Evolutionary conservation across 148 eudicot genomes (phyloP).

Genomic region (Cornus controversa): DNA sequence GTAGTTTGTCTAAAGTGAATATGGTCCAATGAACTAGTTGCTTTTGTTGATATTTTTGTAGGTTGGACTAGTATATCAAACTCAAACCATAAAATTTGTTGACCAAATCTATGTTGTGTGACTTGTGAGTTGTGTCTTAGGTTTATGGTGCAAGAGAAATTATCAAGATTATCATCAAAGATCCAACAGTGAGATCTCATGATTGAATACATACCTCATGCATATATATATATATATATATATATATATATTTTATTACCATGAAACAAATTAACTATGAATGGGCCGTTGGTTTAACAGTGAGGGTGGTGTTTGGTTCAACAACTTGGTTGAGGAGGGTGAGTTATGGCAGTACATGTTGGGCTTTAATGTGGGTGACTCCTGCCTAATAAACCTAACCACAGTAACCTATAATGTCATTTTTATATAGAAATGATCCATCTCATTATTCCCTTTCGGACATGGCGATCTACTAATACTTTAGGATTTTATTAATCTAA

Average conservation of each 20-base stretch:
- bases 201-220: not conserved
- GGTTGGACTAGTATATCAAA: not conserved
- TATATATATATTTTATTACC: too few relatives aligned
- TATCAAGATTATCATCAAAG: not conserved
- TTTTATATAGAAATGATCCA: not conserved
- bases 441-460: not conserved
- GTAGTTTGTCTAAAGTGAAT: not conserved
- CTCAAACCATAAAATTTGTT: not conserved
- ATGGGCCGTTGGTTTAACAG: not conserved
- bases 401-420: not conserved
- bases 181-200: not conserved
- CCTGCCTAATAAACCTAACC: not conserved
- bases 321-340: not conserved
- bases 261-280: too few relatives aligned
- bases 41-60: not conserved
- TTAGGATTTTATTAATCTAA: too few relatives aligned
- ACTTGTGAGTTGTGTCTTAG: too few relatives aligned
- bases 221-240: too few relatives aligned
- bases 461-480: too few relatives aligned
- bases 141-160: too few relatives aligned
- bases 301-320: not conserved
- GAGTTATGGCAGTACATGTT: not conserved
- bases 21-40: not conserved
- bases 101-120: not conserved
- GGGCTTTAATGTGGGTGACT: not conserved